phyloP scores from a whole-genome alignment of 345 rosid genomes.

The Gossypium turneri region DNA sequence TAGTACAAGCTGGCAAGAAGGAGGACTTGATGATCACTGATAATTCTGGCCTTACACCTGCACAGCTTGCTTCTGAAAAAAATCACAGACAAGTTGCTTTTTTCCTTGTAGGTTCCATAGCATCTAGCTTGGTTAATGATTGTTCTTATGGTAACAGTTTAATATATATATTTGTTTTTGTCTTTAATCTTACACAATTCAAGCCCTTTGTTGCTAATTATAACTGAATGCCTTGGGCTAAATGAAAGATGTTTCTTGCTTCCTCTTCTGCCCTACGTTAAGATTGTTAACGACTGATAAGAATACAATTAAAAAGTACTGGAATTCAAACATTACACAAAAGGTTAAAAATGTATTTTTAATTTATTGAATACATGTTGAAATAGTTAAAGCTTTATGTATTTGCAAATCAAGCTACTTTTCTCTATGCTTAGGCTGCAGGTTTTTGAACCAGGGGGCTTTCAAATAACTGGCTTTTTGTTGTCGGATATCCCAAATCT shows the following conservation, averaged over 20 bases:
- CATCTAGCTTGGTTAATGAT: slow-evolving; percentile 28
- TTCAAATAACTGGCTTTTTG: slow-evolving; percentile 6
- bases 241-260: slow-evolving; percentile 7
- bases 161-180: background rate
- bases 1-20: slow-evolving; percentile 97
- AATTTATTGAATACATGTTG: background rate
- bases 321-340: background rate
- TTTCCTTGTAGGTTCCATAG: slow-evolving; percentile 87
- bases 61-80: slow-evolving; percentile 98
- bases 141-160: slow-evolving; percentile 16
- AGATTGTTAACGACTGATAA: background rate
- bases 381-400: background rate
- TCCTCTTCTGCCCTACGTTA: background rate
- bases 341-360: background rate
- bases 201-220: background rate
- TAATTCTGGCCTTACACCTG: slow-evolving; percentile 93
- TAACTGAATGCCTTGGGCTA: slow-evolving; percentile 7
- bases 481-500: background rate
- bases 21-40: slow-evolving; percentile 90
- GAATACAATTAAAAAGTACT: background rate
- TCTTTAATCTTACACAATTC: background rate
- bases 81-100: slow-evolving; percentile 99
- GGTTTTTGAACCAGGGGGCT: slow-evolving; percentile 1
- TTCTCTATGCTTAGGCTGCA: slow-evolving; percentile 5
- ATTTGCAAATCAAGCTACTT: background rate